These are phyloP conservation scores for Backusella parvicylindrica DNA, from an alignment of 192 early-diverging fungal species.

Conservation along the genomic window DNA sequence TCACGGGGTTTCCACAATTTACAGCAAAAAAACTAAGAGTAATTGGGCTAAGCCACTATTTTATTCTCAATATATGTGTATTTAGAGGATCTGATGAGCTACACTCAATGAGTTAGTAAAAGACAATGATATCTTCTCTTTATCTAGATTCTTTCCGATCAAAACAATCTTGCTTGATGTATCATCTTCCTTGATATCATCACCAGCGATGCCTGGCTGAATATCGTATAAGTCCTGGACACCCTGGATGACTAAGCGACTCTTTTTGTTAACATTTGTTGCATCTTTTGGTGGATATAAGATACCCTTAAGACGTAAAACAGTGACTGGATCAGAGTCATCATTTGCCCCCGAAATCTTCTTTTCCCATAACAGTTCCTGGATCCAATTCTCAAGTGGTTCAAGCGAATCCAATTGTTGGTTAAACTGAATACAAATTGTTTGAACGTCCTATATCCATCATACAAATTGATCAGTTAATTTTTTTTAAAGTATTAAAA, in stretches of 20 bases:
- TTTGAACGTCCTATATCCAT: constrained; percentile 44
- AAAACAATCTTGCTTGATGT: constrained; percentile 35
- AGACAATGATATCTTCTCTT: constrained; percentile 14
- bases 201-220: constrained; percentile 40
- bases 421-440: constrained; percentile 47
- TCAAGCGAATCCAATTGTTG: constrained; percentile 29
- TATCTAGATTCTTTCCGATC: constrained; percentile 32
- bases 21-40: not conserved
- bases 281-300: constrained; percentile 37
- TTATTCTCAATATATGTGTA: not conserved
- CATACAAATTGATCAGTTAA: not conserved
- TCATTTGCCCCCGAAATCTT: constrained; percentile 13
- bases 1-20: not conserved
- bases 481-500: not conserved
- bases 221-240: constrained; percentile 68
- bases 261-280: constrained; percentile 19
- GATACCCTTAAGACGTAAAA: constrained; percentile 63
- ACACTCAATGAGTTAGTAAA: constrained; percentile 10
- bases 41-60: not conserved
- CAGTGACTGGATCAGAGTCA: constrained; percentile 28
- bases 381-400: constrained; percentile 58
- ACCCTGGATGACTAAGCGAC: constrained; percentile 51
- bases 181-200: constrained; percentile 19
- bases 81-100: not conserved
- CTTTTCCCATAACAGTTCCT: constrained; percentile 61